phyloP scores from a whole-genome alignment of 2,329 filamentous ascomycete species.

The Orbilia ellipsospora region DNA sequence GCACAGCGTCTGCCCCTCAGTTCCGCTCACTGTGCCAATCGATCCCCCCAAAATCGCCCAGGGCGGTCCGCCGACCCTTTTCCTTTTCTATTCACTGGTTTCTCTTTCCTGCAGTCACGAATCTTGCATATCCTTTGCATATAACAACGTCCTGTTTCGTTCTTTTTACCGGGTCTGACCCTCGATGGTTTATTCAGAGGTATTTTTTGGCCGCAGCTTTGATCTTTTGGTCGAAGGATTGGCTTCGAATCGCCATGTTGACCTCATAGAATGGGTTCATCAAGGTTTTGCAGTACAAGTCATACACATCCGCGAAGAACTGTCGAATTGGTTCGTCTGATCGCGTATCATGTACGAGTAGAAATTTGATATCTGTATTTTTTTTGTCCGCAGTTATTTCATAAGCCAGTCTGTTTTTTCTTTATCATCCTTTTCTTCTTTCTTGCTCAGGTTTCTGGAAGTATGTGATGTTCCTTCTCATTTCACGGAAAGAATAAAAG shows the following conservation, averaged over 20 bases:
- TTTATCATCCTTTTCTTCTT: background rate
- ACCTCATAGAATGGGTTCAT: conserved; percentile 96
- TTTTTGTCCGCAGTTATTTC: conserved; percentile 1
- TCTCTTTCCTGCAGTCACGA: conserved; percentile 34
- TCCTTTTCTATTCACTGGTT: background rate
- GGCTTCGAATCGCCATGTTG: conserved; percentile 86
- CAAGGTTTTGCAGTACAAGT: conserved; percentile 93
- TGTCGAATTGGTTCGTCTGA: conserved; percentile 95
- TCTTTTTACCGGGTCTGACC: conserved; percentile 11
- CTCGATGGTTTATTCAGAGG: conserved; percentile 67
- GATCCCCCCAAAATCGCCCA: conserved; percentile 4
- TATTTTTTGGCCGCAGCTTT: conserved; percentile 92
- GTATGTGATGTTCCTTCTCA: conserved; percentile 10
- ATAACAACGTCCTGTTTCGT: conserved; percentile 28
- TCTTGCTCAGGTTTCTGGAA: background rate
- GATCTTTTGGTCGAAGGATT: conserved; percentile 84
- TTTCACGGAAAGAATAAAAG: conserved; percentile 18
- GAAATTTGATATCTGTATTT: conserved; percentile 78
- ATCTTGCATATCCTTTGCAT: conserved; percentile 49
- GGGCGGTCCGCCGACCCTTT: conserved; percentile 21
- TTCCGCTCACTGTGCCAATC: conserved; percentile 19
- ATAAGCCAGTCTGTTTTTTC: conserved; percentile 34
- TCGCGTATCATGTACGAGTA: conserved; percentile 89
- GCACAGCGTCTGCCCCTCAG: conserved; percentile 51
- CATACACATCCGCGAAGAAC: conserved; percentile 95